A percentile compares a stretch with the other conserved stretches of the same genome.
phyloP scores from a whole-genome alignment of 192 early-diverging fungal genomes.

The Gonapodya prolifera region DNA sequence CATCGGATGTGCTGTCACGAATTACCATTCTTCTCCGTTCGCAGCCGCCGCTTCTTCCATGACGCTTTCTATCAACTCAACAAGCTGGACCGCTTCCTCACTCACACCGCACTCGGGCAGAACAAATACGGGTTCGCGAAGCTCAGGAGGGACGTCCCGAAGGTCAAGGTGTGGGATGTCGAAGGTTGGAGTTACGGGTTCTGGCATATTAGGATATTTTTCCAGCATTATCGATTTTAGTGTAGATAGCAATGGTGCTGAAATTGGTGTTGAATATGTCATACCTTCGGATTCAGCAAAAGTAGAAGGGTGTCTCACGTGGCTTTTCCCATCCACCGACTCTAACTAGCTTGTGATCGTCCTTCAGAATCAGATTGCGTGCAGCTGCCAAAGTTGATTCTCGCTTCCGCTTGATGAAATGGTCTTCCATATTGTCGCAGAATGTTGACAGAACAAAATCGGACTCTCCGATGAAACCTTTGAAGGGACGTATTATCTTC shows the following conservation, averaged over 20 bases:
- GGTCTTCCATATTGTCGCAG: not conserved
- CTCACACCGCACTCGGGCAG: slow-evolving; percentile 17
- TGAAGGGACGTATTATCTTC: too few species aligned
- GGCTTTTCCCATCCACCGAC: not conserved
- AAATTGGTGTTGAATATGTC: not conserved
- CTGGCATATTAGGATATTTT: not conserved
- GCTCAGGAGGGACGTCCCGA: not conserved
- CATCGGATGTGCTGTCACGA: too few species aligned
- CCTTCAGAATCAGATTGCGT: not conserved
- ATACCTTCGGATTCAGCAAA: not conserved
- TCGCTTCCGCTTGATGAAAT: not conserved
- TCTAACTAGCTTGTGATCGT: not conserved
- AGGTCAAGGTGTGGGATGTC: not conserved
- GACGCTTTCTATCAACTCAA: slow-evolving; percentile 7
- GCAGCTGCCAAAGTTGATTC: not conserved
- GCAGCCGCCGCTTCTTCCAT: not conserved
- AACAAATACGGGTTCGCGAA: slow-evolving; percentile 6
- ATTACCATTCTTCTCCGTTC: not conserved
- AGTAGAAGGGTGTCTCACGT: not conserved
- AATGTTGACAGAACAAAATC: not conserved
- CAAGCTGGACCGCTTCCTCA: slow-evolving; percentile 3
- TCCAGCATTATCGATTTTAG: too few species aligned
- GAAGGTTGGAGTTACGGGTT: not conserved
- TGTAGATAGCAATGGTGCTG: not conserved
- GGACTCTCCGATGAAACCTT: not conserved